Conservation (phyloP, 805 yeast genomes). For the Torulaspora delbrueckii region DNA sequence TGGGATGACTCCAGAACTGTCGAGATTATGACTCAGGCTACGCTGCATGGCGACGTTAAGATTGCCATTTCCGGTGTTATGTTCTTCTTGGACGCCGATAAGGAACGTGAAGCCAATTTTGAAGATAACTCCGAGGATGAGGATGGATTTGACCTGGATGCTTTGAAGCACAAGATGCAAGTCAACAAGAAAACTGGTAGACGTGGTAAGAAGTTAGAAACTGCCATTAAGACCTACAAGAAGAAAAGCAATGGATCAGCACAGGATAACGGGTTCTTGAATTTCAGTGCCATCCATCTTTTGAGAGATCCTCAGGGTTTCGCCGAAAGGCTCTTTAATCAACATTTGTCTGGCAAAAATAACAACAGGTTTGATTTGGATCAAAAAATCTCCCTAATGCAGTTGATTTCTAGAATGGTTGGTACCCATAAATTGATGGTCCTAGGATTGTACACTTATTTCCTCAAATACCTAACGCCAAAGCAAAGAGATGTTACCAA, state of each 20-base stretch:
- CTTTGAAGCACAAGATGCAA: conserved; percentile 73
- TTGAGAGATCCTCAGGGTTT: conserved; percentile 97
- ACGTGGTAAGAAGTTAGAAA: conserved; percentile 73
- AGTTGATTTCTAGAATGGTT: conserved; percentile 77
- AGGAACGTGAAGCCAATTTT: conserved; percentile 66
- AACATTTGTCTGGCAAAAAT: conserved; percentile 65
- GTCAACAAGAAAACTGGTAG: conserved; percentile 79
- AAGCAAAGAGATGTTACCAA: conserved; percentile 93
- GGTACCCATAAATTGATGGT: conserved; percentile 94
- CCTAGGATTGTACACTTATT: conserved; percentile 81
- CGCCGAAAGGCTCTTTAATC: conserved; percentile 76
- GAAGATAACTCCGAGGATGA: conserved; percentile 64
- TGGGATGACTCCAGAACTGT: conserved; percentile 98
- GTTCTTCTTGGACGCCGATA: conserved; percentile 92
- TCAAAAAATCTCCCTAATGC: conserved; percentile 84
- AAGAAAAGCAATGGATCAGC: conserved; percentile 58
- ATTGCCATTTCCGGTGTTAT: conserved; percentile 85
- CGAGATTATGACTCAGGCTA: conserved; percentile 96
- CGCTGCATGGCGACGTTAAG: conserved; percentile 78
- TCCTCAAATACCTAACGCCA: conserved; percentile 87
- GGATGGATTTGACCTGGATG: conserved; percentile 68
- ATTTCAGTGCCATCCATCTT: conserved; percentile 91
- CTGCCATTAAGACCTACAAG: conserved; percentile 63
- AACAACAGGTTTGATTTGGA: conserved; percentile 73
- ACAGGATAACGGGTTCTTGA: conserved; percentile 46